Evolutionary conservation across 306 rosid genomes (phyloP).

Genomic region (Cajanus cajan): DNA sequence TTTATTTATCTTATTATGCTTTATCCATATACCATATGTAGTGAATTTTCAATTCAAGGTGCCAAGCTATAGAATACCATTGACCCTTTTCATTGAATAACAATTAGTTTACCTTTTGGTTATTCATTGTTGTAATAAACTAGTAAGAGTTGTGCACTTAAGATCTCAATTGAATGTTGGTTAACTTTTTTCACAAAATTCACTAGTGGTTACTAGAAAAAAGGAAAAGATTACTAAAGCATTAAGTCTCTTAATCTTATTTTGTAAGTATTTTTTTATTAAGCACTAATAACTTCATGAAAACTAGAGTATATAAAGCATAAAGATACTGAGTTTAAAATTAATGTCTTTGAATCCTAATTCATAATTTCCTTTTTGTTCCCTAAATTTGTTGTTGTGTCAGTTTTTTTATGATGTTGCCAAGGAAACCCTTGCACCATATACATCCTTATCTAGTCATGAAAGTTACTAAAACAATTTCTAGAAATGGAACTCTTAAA

Average conservation of each 20-base stretch:
- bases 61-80: background rate
- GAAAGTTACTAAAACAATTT: slow-evolving; percentile 55
- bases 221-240: background rate
- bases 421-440: slow-evolving; percentile 63
- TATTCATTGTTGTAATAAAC: slow-evolving; percentile 10
- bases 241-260: background rate
- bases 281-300: background rate
- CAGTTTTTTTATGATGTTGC: slow-evolving; percentile 68
- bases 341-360: background rate
- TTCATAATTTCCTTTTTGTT: background rate
- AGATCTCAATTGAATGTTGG: background rate
- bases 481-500: background rate
- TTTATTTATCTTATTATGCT: slow-evolving; percentile 32
- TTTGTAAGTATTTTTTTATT: background rate
- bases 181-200: background rate
- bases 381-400: background rate
- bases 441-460: slow-evolving; percentile 50
- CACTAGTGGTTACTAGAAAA: background rate
- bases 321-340: background rate
- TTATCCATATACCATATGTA: background rate
- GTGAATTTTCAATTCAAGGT: background rate
- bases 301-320: background rate
- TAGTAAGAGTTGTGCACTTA: background rate
- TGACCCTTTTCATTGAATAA: background rate
- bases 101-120: background rate